A percentile compares a stretch with the other conserved stretches of the same genome.
Conservation (phyloP, 2,329 filamentous ascomycete genomes). For the Sordariomycetes sp. region DNA sequence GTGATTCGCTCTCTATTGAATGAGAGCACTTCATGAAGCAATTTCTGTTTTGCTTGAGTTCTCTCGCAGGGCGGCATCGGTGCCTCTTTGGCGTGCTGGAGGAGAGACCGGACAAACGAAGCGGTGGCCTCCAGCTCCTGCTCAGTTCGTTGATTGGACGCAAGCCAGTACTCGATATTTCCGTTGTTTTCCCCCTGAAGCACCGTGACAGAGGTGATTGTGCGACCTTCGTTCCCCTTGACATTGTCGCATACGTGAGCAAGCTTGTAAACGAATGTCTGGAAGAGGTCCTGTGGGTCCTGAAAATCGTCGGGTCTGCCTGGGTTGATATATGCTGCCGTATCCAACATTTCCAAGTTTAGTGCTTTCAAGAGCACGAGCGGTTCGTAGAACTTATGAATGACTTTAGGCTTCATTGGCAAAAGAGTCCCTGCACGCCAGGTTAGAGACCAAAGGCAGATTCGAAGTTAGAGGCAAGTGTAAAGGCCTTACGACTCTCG, state of each 20-base stretch:
- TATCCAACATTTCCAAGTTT: conserved; percentile 8
- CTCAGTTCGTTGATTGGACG: conserved; percentile 14
- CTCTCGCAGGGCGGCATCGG: neutral
- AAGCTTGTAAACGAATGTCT: conserved; percentile 18
- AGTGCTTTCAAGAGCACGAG: conserved; percentile 15
- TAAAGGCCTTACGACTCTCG: neutral
- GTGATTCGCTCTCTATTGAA: conserved; percentile 12
- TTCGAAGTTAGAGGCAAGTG: neutral
- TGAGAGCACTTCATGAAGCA: conserved; percentile 9
- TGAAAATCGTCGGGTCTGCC: neutral
- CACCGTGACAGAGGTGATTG: conserved; percentile 18
- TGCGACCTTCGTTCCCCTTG: conserved; percentile 13
- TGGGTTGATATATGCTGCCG: conserved; percentile 1
- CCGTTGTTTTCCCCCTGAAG: conserved; percentile 10
- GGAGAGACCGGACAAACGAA: conserved; percentile 7
- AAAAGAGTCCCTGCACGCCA: neutral
- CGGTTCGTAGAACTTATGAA: conserved; percentile 18
- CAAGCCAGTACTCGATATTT: conserved; percentile 18
- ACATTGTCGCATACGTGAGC: conserved; percentile 18
- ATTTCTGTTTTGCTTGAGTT: fast-evolving
- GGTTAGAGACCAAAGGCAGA: neutral
- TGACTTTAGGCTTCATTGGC: conserved; percentile 9
- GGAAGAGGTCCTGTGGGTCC: conserved; percentile 13
- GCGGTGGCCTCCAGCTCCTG: neutral
- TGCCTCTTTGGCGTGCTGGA: conserved; percentile 7